Evolutionary conservation across 352 stramenopile species (phyloP).

Genomic region (Pythium vanterpoolii): DNA sequence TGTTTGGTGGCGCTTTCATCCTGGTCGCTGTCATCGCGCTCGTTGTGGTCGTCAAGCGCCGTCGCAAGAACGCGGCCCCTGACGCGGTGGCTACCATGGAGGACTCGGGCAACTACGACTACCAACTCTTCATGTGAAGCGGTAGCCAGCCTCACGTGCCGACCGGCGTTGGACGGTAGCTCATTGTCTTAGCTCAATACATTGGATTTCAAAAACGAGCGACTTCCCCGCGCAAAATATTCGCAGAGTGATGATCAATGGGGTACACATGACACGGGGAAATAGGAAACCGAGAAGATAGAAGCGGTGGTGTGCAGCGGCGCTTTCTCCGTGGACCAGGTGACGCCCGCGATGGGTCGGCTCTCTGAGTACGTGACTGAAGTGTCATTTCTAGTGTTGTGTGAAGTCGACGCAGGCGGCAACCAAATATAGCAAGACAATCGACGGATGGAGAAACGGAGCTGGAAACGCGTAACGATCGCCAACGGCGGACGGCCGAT

Average conservation of each 20-base stretch:
- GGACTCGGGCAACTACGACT: too few species aligned
- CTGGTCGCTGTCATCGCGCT: too few species aligned
- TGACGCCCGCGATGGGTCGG: not conserved
- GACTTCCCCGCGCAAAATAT: conserved; percentile 1
- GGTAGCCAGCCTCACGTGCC: too few species aligned
- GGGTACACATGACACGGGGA: not conserved
- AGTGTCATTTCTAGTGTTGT: too few species aligned
- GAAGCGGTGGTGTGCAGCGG: not conserved
- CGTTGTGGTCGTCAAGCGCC: too few species aligned
- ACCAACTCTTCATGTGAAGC: too few species aligned
- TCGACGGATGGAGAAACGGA: not conserved
- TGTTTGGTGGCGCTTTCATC: too few species aligned
- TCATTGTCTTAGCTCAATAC: conserved; percentile 1
- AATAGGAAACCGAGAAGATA: not conserved
- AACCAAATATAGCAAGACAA: conserved; percentile 11
- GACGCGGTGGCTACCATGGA: too few species aligned
- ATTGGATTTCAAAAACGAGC: conserved; percentile 2
- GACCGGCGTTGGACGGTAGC: too few species aligned
- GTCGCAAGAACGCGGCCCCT: too few species aligned
- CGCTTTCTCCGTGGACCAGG: not conserved
- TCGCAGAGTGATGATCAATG: conserved; percentile 8
- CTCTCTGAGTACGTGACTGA: not conserved
- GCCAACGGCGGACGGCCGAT: not conserved
- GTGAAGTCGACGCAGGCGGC: too few species aligned
- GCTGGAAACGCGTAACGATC: conserved; percentile 10